Conservation (phyloP, 1,284 basidiomycete genomes). For the Puccinia brachypodii region DNA sequence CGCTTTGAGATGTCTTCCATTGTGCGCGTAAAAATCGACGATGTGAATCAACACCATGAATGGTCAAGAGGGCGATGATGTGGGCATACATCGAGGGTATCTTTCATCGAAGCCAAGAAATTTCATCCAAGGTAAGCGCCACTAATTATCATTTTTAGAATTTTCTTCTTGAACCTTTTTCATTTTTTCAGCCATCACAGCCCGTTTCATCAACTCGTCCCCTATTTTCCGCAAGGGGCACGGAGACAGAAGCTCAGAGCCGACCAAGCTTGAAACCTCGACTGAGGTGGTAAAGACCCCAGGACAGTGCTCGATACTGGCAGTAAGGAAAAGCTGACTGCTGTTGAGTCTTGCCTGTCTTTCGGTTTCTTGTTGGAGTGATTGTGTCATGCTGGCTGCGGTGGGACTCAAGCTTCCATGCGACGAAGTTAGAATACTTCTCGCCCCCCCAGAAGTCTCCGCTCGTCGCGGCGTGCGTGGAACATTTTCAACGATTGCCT, state of each 20-base stretch:
- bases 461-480: conserved; percentile 13
- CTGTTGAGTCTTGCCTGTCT: conserved; percentile 9
- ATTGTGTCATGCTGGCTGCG: not conserved
- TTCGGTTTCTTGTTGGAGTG: conserved; percentile 21
- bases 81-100: not conserved
- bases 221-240: conserved; percentile 9
- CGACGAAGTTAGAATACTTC: not conserved
- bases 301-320: not conserved
- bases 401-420: conserved; percentile 6
- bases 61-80: not conserved
- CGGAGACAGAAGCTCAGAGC: conserved; percentile 12
- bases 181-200: conserved; percentile 24
- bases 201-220: conserved; percentile 31
- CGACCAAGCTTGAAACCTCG: conserved; percentile 22
- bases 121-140: not conserved
- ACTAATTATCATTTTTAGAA: not conserved
- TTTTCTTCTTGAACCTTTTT: conserved; percentile 15
- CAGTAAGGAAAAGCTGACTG: conserved; percentile 20
- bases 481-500: not conserved
- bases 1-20: not conserved
- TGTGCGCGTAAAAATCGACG: not conserved
- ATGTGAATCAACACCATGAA: too few species aligned
- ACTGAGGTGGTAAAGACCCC: not conserved
- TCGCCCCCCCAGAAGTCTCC: not conserved
- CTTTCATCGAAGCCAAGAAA: not conserved